These are phyloP conservation scores for Clohesyomyces aquaticus DNA, from an alignment of 495 filamentous ascomycete genomes.

Conservation along the genomic window DNA sequence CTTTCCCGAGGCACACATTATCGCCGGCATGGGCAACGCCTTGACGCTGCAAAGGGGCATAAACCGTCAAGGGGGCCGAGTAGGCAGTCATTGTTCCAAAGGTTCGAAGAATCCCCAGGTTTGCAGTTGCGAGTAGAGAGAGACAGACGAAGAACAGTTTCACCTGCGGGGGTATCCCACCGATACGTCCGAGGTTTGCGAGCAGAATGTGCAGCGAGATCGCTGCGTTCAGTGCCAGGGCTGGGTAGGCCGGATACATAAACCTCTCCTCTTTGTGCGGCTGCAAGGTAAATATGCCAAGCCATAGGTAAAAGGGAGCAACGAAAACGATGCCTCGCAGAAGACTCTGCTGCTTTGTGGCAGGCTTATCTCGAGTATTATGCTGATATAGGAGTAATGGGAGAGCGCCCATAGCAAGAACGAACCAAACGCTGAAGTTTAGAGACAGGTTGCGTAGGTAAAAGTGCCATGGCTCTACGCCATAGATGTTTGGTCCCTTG, in stretches of 20 bases:
- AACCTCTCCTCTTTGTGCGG: constrained; percentile 98
- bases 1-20: constrained; percentile 87
- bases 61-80: constrained; percentile 79
- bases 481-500: constrained; percentile 89
- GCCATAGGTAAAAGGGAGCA: constrained; percentile 91
- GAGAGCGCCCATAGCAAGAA: constrained; percentile 74
- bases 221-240: constrained; percentile 90
- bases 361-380: constrained; percentile 46
- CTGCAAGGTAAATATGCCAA: constrained; percentile 85
- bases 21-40: constrained; percentile 60
- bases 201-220: constrained; percentile 79
- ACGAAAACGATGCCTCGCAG: constrained; percentile 76
- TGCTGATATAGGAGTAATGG: constrained; percentile 63
- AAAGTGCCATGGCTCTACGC: constrained; percentile 96
- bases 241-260: constrained; percentile 96
- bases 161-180: constrained; percentile 69
- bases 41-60: constrained; percentile 58
- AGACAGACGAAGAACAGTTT: constrained; percentile 65
- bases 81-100: constrained; percentile 85
- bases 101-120: constrained; percentile 69
- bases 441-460: constrained; percentile 89
- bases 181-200: constrained; percentile 67
- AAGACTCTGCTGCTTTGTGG: constrained; percentile 50
- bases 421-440: constrained; percentile 95
- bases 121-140: constrained; percentile 60